Conservation (phyloP, 202 grass and related monocot species). For the Panicum virgatum region DNA sequence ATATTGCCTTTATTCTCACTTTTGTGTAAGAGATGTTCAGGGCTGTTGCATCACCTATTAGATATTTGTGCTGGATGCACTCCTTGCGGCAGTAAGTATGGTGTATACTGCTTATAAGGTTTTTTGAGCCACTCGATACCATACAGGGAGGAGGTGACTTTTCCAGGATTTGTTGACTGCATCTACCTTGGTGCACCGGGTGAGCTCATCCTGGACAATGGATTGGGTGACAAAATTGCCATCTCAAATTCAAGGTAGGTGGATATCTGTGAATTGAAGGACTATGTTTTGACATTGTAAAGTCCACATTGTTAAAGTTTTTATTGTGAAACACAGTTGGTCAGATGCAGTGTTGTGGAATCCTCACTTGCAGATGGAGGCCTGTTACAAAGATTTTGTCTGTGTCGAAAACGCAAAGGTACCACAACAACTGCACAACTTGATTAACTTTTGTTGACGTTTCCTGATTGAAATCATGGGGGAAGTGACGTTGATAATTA, state of each 20-base stretch:
- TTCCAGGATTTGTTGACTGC: constrained; percentile 91
- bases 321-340: constrained; percentile 62
- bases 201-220: constrained; percentile 79
- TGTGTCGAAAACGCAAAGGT: constrained; percentile 96
- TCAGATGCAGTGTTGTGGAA: constrained; percentile 96
- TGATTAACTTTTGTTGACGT: constrained; percentile 6
- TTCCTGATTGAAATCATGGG: constrained; percentile 11
- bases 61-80: background rate
- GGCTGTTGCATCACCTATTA: constrained; percentile 3
- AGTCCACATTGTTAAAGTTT: constrained; percentile 21
- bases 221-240: constrained; percentile 83
- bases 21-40: background rate
- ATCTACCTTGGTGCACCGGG: constrained; percentile 78
- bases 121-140: constrained; percentile 27
- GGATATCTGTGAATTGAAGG: background rate
- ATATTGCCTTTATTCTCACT: background rate
- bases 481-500: background rate
- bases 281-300: constrained; percentile 23
- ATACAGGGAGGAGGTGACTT: constrained; percentile 80
- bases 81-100: background rate
- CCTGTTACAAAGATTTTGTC: constrained; percentile 92
- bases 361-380: constrained; percentile 93
- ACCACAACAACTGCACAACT: background rate
- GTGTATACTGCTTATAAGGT: constrained; percentile 14
- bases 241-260: constrained; percentile 77